Percentiles rank a stretch among this genome's conserved stretches.
Conservation (phyloP, 495 filamentous ascomycete species). For the Penicillium diatomitis region DNA sequence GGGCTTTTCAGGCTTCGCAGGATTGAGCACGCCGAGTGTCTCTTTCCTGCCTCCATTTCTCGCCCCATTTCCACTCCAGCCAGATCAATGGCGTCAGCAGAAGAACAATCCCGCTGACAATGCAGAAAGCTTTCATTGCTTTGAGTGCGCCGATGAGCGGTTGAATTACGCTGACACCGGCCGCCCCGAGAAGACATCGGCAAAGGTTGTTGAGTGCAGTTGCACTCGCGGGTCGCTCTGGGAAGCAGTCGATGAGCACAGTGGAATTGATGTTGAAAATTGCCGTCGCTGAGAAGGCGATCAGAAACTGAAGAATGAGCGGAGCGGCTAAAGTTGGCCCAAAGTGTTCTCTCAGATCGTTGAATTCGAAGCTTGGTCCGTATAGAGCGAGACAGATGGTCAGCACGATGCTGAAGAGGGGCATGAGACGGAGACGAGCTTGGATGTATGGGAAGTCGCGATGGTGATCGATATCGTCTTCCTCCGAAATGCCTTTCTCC, state of each 20-base stretch:
- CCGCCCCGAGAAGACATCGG: not conserved
- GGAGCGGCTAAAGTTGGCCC: not conserved
- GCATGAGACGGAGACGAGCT: slow-evolving; percentile 12
- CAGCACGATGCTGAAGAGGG: slow-evolving; percentile 8
- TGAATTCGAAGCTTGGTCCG: slow-evolving; percentile 15
- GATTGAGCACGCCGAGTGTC: not conserved
- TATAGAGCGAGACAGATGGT: slow-evolving; percentile 9
- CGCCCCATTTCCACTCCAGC: slow-evolving; percentile 1
- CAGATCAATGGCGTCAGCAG: slow-evolving; percentile 1
- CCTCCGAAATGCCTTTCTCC: not conserved
- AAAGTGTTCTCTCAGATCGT: slow-evolving; percentile 3
- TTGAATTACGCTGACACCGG: not conserved
- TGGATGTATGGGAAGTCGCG: slow-evolving; percentile 10
- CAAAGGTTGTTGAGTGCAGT: slow-evolving; percentile 1
- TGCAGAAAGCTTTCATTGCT: slow-evolving; percentile 1
- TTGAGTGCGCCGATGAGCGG: not conserved
- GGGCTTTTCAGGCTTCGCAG: too few relatives aligned
- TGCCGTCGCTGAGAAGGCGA: slow-evolving; percentile 1
- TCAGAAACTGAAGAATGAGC: slow-evolving; percentile 2
- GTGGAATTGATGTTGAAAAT: slow-evolving; percentile 3
- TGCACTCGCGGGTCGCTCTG: slow-evolving; percentile 1
- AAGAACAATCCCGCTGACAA: not conserved
- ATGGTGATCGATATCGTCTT: slow-evolving; percentile 1
- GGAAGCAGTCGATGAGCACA: slow-evolving; percentile 3
- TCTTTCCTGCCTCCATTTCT: slow-evolving; percentile 1